These are phyloP conservation scores for Hydnum rufescens DNA, from an alignment of 768 basidiomycete species.

Conservation along the genomic window DNA sequence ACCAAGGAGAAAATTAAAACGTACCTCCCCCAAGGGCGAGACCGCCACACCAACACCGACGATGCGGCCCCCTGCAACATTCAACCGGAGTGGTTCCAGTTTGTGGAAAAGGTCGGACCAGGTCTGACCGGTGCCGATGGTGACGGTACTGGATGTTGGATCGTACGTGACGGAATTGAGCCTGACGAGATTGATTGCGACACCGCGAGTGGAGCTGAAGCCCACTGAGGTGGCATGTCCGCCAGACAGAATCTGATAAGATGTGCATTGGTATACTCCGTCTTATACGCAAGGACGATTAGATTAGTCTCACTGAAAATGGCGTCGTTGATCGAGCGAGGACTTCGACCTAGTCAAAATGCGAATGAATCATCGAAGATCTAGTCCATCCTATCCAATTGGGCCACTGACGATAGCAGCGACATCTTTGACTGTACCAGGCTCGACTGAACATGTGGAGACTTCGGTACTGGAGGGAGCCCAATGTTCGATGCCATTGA, in stretches of 20 bases:
- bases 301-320: not conserved
- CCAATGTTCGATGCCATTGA: too few species aligned
- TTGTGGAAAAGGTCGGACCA: too few species aligned
- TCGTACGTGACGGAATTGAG: too few species aligned
- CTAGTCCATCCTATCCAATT: not conserved
- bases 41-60: constrained; percentile 42
- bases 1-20: not conserved
- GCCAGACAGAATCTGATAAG: constrained; percentile 47
- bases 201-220: constrained; percentile 36
- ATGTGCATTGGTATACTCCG: constrained; percentile 48
- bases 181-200: too few species aligned
- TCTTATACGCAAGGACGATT: not conserved
- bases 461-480: not conserved
- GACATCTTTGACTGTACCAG: not conserved
- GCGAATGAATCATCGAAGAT: not conserved
- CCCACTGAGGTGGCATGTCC: constrained; percentile 35
- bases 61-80: constrained; percentile 39
- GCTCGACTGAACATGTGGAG: not conserved
- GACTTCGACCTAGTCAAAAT: not conserved
- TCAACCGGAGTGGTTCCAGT: constrained; percentile 28
- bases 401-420: not conserved
- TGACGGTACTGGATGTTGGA: too few species aligned
- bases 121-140: constrained; percentile 39
- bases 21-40: constrained; percentile 21
- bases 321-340: not conserved